Conservation (phyloP, 257 asterid species). For the Fraxinus pennsylvanica region DNA sequence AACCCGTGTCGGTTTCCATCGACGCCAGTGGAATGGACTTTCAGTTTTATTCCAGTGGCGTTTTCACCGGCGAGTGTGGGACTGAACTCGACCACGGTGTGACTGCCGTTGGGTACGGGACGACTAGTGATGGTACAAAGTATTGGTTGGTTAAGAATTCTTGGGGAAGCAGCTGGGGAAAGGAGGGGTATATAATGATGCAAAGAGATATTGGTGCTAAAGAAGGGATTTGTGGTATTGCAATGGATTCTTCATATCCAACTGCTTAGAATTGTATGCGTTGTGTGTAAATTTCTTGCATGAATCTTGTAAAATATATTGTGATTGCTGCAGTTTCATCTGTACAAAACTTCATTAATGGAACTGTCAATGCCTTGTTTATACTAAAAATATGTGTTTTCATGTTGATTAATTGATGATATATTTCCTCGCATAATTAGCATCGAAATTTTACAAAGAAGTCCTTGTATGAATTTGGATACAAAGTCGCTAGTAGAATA, state of each 20-base stretch:
- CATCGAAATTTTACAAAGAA: too few species aligned
- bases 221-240: slow-evolving; percentile 45
- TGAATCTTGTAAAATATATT: not conserved
- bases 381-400: too few species aligned
- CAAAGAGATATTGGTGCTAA: slow-evolving; percentile 30
- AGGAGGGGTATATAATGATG: slow-evolving; percentile 36
- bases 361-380: not conserved
- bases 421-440: too few species aligned
- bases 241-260: slow-evolving; percentile 28
- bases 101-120: slow-evolving; percentile 35
- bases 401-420: too few species aligned
- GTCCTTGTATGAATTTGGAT: too few species aligned
- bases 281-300: not conserved
- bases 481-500: too few species aligned
- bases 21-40: slow-evolving; percentile 35
- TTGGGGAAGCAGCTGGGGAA: slow-evolving; percentile 39
- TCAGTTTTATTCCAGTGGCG: slow-evolving; percentile 35
- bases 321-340: slow-evolving; percentile 2
- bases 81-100: slow-evolving; percentile 40
- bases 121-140: slow-evolving; percentile 25
- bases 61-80: slow-evolving; percentile 38
- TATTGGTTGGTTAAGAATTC: slow-evolving; percentile 46
- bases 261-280: slow-evolving; percentile 7
- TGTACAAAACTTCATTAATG: slow-evolving; percentile 7
- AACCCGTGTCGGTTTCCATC: slow-evolving; percentile 45